Evolutionary conservation across 768 basidiomycete genomes (phyloP).

Genomic region (Lyophyllum decastes): DNA sequence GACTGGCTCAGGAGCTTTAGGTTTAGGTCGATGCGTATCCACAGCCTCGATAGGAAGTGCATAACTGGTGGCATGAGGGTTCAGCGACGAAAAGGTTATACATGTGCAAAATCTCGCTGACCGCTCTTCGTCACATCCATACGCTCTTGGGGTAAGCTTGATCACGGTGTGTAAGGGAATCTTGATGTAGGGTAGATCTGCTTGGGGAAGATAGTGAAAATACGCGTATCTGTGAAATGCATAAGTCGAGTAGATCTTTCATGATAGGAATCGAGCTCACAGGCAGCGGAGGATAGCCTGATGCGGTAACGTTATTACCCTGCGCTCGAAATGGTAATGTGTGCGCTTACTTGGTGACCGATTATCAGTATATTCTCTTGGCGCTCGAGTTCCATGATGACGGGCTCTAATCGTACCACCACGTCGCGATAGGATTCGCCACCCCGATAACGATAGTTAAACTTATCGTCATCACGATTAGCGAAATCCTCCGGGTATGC

Average conservation of each 20-base stretch:
- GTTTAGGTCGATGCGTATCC: constrained; percentile 84
- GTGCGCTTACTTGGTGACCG: constrained; percentile 76
- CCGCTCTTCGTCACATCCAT: constrained; percentile 98
- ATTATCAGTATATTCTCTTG: constrained; percentile 98
- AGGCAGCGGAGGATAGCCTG: constrained; percentile 80
- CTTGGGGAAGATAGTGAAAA: constrained; percentile 90
- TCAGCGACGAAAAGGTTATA: not conserved
- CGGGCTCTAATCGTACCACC: constrained; percentile 90
- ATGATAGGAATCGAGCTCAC: constrained; percentile 37
- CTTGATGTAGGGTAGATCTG: constrained; percentile 96
- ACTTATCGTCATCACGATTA: constrained; percentile 98
- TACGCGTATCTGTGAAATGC: constrained; percentile 79
- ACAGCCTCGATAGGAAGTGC: constrained; percentile 90
- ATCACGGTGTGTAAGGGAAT: constrained; percentile 97
- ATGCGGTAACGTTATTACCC: not conserved
- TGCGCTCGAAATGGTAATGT: not conserved
- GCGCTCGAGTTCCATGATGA: constrained; percentile 98
- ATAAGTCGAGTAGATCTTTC: constrained; percentile 14
- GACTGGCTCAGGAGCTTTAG: constrained; percentile 38
- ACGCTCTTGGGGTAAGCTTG: constrained; percentile 96
- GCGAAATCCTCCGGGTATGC: constrained; percentile 98
- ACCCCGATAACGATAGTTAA: constrained; percentile 96
- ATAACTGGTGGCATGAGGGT: constrained; percentile 51
- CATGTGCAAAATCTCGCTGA: constrained; percentile 27
- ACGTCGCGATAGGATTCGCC: constrained; percentile 99